Evolutionary conservation across 2,329 filamentous ascomycete genomes (phyloP).

Genomic region (Fusarium agapanthi): DNA sequence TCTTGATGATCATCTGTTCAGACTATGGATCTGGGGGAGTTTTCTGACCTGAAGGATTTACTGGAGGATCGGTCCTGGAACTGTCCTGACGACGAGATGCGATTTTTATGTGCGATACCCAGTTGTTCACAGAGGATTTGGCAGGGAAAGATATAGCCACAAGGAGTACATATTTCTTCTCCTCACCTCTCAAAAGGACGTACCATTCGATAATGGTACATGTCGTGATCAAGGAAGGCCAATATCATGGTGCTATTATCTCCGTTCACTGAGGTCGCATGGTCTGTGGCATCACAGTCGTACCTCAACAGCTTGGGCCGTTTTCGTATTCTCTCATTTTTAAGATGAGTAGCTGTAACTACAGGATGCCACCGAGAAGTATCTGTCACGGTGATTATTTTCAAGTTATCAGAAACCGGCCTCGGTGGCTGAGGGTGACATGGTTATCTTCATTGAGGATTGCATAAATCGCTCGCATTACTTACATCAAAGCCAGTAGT

Average conservation of each 20-base stretch:
- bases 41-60: neutral
- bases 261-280: neutral
- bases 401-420: neutral
- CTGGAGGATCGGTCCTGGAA: conserved; percentile 4
- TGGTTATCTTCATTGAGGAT: neutral
- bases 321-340: neutral
- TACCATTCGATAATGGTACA: neutral
- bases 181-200: neutral
- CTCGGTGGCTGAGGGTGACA: neutral
- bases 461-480: neutral
- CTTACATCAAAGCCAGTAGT: neutral
- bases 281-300: neutral
- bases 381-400: neutral
- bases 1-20: conserved; percentile 10
- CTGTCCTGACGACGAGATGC: conserved; percentile 21
- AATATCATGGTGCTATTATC: neutral
- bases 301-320: neutral
- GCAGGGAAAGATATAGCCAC: conserved; percentile 5
- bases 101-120: conserved; percentile 32
- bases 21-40: neutral
- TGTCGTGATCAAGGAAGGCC: neutral
- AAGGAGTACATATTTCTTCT: conserved; percentile 3
- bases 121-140: conserved; percentile 3
- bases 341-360: too few species aligned
- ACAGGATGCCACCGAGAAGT: neutral